phyloP scores from a whole-genome alignment of 2,329 filamentous ascomycete species.

The Penicillium sp. region DNA sequence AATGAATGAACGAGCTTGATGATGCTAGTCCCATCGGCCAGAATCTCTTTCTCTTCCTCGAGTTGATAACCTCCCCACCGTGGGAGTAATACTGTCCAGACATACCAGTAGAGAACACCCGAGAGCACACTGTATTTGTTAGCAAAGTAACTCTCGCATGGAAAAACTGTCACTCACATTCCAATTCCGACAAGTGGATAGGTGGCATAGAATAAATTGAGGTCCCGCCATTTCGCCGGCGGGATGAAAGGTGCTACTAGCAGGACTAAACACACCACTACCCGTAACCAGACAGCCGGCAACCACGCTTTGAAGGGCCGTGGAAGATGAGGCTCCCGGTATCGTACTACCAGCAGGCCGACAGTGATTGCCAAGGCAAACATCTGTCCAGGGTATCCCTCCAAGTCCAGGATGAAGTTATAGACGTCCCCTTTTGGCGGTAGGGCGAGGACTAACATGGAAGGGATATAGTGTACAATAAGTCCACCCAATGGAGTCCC shows the following conservation, averaged over 20 bases:
- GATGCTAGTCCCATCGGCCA: constrained; percentile 66
- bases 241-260: constrained; percentile 63
- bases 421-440: constrained; percentile 66
- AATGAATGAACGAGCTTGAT: constrained; percentile 52
- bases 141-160: neutral
- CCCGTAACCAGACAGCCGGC: constrained; percentile 56
- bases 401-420: constrained; percentile 70
- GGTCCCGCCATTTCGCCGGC: constrained; percentile 49
- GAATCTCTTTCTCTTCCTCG: constrained; percentile 58
- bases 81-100: constrained; percentile 64
- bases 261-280: constrained; percentile 54
- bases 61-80: constrained; percentile 58
- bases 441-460: constrained; percentile 62
- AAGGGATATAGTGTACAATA: constrained; percentile 67
- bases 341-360: constrained; percentile 61
- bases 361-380: constrained; percentile 56
- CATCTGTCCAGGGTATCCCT: constrained; percentile 65
- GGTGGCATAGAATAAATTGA: constrained; percentile 51
- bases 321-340: constrained; percentile 57
- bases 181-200: constrained; percentile 53
- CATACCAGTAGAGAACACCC: constrained; percentile 65
- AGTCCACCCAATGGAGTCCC: constrained; percentile 66
- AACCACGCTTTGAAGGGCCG: constrained; percentile 66
- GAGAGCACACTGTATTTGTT: constrained; percentile 51
- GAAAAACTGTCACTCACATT: constrained; percentile 35